Base-by-base conservation (phyloP, 2,329 filamentous ascomycete genomes). In the Camillea tinctor region DNA sequence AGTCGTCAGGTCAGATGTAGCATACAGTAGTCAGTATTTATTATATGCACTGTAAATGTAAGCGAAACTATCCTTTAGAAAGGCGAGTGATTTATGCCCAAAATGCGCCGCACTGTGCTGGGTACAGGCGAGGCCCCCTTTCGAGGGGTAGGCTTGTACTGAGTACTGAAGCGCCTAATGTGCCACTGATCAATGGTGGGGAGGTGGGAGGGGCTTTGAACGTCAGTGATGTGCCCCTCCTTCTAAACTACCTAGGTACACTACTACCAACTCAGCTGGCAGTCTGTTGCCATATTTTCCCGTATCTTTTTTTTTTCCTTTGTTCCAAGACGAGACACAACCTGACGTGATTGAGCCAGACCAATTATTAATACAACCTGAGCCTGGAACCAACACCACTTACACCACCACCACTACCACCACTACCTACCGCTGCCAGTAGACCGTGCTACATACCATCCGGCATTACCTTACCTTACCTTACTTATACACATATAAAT, bases 21-120 rank as follows among this genome's bases (percentile, higher is more conserved):
- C 26, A 5, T 11, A 67, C 56, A 24, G 58, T 64, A n/a, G 4
- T 44, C 19, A 20, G 53, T 40, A 49, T 15, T 44, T 23, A 20
- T 13, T 11, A 40, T 7, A 9, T 53, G 63, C 44, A 20, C 55
- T 58, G 52, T 58, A 26, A 8, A 23, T 9, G 20, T n/a, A 7
- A 17, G 23, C 21, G 17, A 21, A 21, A 51, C 4, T 21, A 11
- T 15, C 54, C n/a, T 23, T 9, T 3, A 1, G 17, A 19, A 9
- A 2, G 13, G 44, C 26, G 26, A 30, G 26, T 11, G 8, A 30
- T 30, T 30, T 30, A 36, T 36, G 20, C 22, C 21, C 44, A 26
- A 1, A 57, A 67, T 69, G 66, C 69, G 67, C 67, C 67, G 50
- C 67, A 70, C 67, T 66, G 69, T 68, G 19, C 8, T 3, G n/a